A percentile compares a stretch with the other conserved stretches of the same genome.
These are phyloP conservation scores for Kwoniella dendrophila DNA, from an alignment of 768 basidiomycete species.

Conservation along the genomic window DNA sequence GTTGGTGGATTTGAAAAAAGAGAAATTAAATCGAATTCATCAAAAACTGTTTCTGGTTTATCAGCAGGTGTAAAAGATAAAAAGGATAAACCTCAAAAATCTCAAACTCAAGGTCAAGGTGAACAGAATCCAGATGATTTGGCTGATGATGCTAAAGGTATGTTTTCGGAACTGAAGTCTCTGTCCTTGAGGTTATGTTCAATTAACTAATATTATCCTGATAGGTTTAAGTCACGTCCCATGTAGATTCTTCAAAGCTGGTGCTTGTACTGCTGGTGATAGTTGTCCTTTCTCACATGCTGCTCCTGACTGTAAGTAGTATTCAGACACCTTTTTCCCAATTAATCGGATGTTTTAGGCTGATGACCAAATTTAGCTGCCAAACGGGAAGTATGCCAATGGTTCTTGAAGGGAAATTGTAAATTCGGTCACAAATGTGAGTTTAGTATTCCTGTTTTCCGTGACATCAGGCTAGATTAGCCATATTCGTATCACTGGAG, in stretches of 20 bases:
- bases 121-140: slow-evolving; percentile 13
- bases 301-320: slow-evolving; percentile 65
- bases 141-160: slow-evolving; percentile 28
- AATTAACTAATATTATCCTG: background rate
- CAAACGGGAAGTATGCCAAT: slow-evolving; percentile 57
- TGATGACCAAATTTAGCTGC: slow-evolving; percentile 38
- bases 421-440: slow-evolving; percentile 66
- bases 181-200: no score
- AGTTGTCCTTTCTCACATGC: slow-evolving; percentile 94
- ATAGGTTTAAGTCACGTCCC: slow-evolving; percentile 72
- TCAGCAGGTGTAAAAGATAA: slow-evolving; percentile 13
- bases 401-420: slow-evolving; percentile 83
- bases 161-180: no score
- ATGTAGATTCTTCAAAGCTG: slow-evolving; percentile 92
- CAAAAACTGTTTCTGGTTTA: slow-evolving; percentile 4
- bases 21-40: slow-evolving; percentile 20
- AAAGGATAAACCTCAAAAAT: no score
- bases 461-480: slow-evolving; percentile 4
- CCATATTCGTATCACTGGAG: background rate
- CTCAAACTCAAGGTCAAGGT: no score
- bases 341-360: background rate
- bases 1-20: slow-evolving; percentile 48
- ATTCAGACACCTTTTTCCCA: background rate
- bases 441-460: slow-evolving; percentile 14
- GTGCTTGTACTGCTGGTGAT: slow-evolving; percentile 88